Conservation (phyloP, 2,329 filamentous ascomycete species). For the Aspergillus sp. region DNA sequence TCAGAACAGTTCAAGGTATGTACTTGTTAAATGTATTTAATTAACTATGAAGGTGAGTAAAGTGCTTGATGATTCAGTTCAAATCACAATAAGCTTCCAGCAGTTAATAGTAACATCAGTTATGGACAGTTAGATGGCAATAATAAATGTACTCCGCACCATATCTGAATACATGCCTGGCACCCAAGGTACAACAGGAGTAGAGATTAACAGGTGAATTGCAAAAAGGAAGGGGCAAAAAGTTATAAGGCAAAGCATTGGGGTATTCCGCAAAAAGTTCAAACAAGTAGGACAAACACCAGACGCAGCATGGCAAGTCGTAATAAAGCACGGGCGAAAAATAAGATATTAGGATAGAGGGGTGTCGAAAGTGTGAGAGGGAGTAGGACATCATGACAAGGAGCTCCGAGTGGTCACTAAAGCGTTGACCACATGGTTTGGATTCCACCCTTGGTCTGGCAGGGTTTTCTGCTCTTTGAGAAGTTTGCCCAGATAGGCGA, state of each 20-base stretch:
- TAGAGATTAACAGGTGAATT: background rate
- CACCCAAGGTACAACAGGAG: background rate
- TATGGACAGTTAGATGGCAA: too few relatives aligned
- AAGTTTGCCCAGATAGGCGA: conserved; percentile 78
- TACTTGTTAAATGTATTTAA: too few relatives aligned
- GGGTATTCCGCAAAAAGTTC: too few relatives aligned
- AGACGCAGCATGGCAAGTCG: background rate
- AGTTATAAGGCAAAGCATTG: background rate
- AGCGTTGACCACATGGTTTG: conserved; percentile 71
- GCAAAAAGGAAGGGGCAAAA: background rate
- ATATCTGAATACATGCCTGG: too few relatives aligned
- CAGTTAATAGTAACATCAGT: too few relatives aligned
- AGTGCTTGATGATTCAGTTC: too few relatives aligned
- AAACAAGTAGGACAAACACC: background rate
- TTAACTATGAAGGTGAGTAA: too few relatives aligned
- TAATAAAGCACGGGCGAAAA: background rate
- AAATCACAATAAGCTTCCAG: too few relatives aligned
- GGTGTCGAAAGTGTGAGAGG: background rate
- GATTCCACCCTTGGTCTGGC: conserved; percentile 67
- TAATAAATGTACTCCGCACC: too few relatives aligned
- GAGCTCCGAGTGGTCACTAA: conserved; percentile 50
- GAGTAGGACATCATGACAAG: conserved; percentile 3
- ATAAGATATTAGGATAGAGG: background rate
- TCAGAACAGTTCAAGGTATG: too few relatives aligned
- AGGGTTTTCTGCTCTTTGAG: conserved; percentile 65